Percentiles rank a stretch among this genome's conserved stretches.
Evolutionary conservation across 2,329 filamentous ascomycete species (phyloP).

Genomic region (Anisogramma anomala): DNA sequence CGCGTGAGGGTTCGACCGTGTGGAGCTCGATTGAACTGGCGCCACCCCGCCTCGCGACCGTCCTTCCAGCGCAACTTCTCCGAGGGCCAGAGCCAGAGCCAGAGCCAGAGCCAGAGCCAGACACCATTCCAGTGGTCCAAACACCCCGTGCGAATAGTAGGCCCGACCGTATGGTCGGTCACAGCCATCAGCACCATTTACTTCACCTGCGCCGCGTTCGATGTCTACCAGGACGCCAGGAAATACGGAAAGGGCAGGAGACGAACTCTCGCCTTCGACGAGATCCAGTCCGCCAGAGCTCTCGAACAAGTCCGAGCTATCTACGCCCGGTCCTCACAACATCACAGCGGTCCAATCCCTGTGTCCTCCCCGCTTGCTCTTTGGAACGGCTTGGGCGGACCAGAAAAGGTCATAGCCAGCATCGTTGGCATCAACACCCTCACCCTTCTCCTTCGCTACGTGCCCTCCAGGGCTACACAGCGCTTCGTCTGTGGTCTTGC

Average conservation of each 20-base stretch:
- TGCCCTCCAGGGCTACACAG: slow-evolving; percentile 9
- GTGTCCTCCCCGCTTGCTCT: slow-evolving; percentile 6
- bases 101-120: background rate
- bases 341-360: slow-evolving; percentile 3
- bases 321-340: background rate
- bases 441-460: slow-evolving; percentile 9
- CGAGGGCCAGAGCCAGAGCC: background rate
- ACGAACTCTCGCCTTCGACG: slow-evolving; percentile 4
- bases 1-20: background rate
- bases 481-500: background rate
- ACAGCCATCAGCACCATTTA: slow-evolving; percentile 13
- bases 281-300: slow-evolving; percentile 8
- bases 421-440: slow-evolving; percentile 15
- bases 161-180: slow-evolving; percentile 17
- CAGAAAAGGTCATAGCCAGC: slow-evolving; percentile 9
- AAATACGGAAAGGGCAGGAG: slow-evolving; percentile 1
- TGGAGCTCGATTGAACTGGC: background rate
- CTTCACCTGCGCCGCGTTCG: slow-evolving; percentile 7
- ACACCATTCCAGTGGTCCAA: no score
- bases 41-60: background rate
- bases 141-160: slow-evolving; percentile 15
- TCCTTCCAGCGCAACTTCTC: background rate
- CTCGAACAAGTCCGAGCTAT: background rate
- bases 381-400: slow-evolving; percentile 14
- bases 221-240: slow-evolving; percentile 5